Conservation (phyloP, 371 early-diverging fungal genomes). For the Lichtheimia corymbifera region DNA sequence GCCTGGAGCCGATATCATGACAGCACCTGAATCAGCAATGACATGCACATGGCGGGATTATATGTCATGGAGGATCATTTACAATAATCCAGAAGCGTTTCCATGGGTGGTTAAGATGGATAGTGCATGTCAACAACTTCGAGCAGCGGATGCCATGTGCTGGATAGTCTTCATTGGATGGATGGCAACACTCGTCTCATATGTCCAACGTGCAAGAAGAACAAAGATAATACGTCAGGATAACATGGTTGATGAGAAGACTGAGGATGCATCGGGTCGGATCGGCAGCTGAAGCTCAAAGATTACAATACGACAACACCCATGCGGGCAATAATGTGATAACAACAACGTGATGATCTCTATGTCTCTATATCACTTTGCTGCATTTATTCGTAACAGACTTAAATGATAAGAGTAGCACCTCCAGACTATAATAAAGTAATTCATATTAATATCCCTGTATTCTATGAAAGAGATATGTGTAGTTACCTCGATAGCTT, state of each 20-base stretch:
- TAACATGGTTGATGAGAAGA: not conserved
- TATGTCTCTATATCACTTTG: too few species aligned
- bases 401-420: constrained; percentile 24
- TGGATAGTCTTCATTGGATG: constrained; percentile 39
- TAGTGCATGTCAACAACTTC: constrained; percentile 31
- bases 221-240: not conserved
- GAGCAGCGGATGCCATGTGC: constrained; percentile 31
- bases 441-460: constrained; percentile 3
- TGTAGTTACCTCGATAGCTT: constrained; percentile 43
- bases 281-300: not conserved
- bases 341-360: too few species aligned
- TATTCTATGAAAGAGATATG: not conserved
- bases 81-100: constrained; percentile 26
- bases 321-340: too few species aligned
- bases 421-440: constrained; percentile 33
- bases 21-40: constrained; percentile 31
- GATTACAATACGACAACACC: too few species aligned
- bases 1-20: constrained; percentile 40
- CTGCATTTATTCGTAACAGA: too few species aligned
- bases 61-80: constrained; percentile 41
- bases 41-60: constrained; percentile 39
- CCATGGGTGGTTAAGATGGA: constrained; percentile 48
- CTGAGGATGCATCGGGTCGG: constrained; percentile 1
- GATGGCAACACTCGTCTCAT: constrained; percentile 17
- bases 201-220: constrained; percentile 14